Evolutionary conservation across 352 stramenopile genomes (phyloP), one percentile per base, ranked within the genome.

Genomic region (Globisporangium heterothallicum): DNA sequence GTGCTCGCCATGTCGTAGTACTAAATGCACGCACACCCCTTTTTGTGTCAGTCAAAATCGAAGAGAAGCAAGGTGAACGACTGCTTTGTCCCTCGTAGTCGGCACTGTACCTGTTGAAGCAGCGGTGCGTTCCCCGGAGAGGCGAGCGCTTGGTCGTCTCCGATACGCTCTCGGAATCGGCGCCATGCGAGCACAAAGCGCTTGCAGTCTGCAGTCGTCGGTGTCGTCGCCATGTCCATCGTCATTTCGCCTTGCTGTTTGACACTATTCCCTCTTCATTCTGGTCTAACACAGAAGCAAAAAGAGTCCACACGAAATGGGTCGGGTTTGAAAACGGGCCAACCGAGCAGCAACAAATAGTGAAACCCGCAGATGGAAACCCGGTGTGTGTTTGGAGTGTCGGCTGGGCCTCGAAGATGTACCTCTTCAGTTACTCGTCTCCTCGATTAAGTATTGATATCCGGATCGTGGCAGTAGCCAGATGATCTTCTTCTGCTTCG

Each of bases 161-260:
- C 6, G 8, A 14, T 40, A 6, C 5, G 16, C 12, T 61, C 58
- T 8, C 66, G 58, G 25, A 66, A 79, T 38, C 79, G 69, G 53
- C 48, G 42, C 76, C 77, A 90, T 22, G 79, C 77, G 47, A 53
- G 58, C 48, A 88, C 43, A 53, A 90, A 88, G 43, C 79, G 79
- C 47, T 72, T 61, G 46, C 72, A 81, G 53, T 82, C 61, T 9
- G 86, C 38, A 13, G 32, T 16, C 27, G 24, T 35, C 16, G 41
- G 5, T 6, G 47, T 7, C 29, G 22, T 49, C 32, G 75, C 60
- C 25, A 22, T 16, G 27, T 19, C 16, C 44, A 38, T 52, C 27
- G 6, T 43, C 26, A 29, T 42, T 6, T 25, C 41, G 18, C 14
- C 12, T 19, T 35, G 42, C 21, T 46, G 41, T n/a, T n/a, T n/a